Base-by-base conservation (phyloP, 1,284 basidiomycete species). In the Microbotryum saponariae region DNA sequence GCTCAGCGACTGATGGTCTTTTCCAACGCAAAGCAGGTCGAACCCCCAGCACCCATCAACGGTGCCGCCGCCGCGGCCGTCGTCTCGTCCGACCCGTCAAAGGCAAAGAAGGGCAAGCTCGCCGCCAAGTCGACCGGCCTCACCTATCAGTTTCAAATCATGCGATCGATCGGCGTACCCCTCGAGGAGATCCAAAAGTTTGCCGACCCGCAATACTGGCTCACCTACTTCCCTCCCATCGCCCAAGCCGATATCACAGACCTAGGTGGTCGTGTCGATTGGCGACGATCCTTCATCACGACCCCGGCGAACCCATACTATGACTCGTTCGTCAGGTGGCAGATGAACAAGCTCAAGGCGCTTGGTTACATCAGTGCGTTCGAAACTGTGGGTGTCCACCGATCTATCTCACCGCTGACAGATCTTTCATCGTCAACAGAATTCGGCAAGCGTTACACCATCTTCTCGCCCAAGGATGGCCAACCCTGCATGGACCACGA, bases 401-500 rank as follows among this genome's bases (percentile, higher is more conserved):
- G 48, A 23, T 7, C 20, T 12, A 14, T 23, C 37, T 42, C 37
- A 18, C 37, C 12, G 37, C 37, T 42, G 37, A 42, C 71, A 72
- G 66, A 69, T 73, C 69, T 72, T n/a, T 14, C 44, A 16, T 5
- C 25, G 20, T 33, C 9, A 27, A 27, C 64, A 66, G 64, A 96
- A 79, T 99, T 97, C 74, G 96, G 96, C 57, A 90, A 97, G 79
- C 87, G 96, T 51, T 96, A 97, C 78, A 99, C 96, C 48, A 91
- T 99, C 75, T 98, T 96, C 81, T 94, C 90, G 71, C 91, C 91
- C n/a, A 97, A 97, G 77, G 96, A 99, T 73, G 92, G 91, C 10
- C 96, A 98, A 75, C 94, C 96, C 1, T 98, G 96, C 76, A 98
- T 99, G 96, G 96, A 99, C 78, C 96, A 99, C 79, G 96, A 99